Evolutionary conservation across 805 yeast genomes (phyloP).

Genomic region (Pichia californica): DNA sequence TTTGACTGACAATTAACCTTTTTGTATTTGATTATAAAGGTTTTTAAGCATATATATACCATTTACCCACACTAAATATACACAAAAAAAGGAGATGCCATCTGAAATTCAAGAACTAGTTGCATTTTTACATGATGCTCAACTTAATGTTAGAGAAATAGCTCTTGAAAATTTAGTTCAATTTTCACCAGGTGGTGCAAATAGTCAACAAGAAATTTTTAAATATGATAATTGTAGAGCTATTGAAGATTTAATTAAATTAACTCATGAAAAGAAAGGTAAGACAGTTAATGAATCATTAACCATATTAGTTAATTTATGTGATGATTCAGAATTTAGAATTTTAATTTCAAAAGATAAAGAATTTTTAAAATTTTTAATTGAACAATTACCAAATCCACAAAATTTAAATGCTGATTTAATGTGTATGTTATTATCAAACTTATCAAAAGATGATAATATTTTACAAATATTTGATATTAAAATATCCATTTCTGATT

Average conservation of each 20-base stretch:
- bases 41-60: no score
- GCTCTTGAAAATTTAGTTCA: constrained; percentile 84
- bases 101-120: constrained; percentile 42
- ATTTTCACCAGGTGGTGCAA: constrained; percentile 58
- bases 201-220: constrained; percentile 56
- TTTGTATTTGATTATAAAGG: no score
- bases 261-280: constrained; percentile 49
- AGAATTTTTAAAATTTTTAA: constrained; percentile 43
- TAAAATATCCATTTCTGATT: constrained; percentile 23
- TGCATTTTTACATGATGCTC: constrained; percentile 73
- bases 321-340: constrained; percentile 64
- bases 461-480: constrained; percentile 47
- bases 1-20: no score
- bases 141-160: constrained; percentile 70
- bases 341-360: constrained; percentile 59
- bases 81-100: constrained; percentile 10
- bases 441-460: constrained; percentile 71
- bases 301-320: constrained; percentile 76
- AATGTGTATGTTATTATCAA: constrained; percentile 77
- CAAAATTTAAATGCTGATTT: constrained; percentile 69
- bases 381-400: constrained; percentile 44
- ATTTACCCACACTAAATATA: neutral
- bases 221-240: constrained; percentile 64
- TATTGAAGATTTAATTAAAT: constrained; percentile 59
- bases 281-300: constrained; percentile 58